Evolutionary conservation across 83 land plant species (phyloP).

Genomic region (Isoetes engelmannii): DNA sequence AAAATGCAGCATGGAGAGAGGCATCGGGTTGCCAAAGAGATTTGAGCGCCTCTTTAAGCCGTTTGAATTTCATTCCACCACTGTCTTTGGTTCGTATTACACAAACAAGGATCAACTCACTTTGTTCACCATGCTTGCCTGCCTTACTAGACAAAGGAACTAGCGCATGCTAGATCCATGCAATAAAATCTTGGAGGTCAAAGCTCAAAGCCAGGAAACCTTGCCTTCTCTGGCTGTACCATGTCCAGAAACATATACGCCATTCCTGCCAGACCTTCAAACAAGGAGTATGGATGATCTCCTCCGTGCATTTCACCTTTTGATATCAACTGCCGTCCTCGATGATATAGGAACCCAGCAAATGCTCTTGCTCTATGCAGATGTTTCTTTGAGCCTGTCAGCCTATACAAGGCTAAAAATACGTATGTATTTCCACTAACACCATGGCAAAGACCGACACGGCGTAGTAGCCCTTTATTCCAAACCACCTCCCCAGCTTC

Average conservation of each 20-base stretch:
- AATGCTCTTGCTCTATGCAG: conserved; percentile 69
- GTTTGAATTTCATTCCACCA: no score
- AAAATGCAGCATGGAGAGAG: no score
- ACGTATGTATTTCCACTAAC: conserved; percentile 85
- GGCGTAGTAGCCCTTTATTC: conserved; percentile 72
- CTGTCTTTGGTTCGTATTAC: no score
- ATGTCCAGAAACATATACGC: conserved; percentile 70
- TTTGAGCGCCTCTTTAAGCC: no score
- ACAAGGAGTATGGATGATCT: conserved; percentile 68
- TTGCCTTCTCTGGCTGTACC: conserved; percentile 44
- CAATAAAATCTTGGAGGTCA: no score
- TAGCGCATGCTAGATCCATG: no score
- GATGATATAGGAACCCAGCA: conserved; percentile 53
- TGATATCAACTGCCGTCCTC: conserved; percentile 44
- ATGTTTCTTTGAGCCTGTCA: conserved; percentile 41
- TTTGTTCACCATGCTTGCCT: no score
- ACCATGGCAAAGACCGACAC: conserved; percentile 88
- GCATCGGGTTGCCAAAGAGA: no score
- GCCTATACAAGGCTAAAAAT: conserved; percentile 58
- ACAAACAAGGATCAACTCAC: no score
- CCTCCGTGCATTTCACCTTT: conserved; percentile 79
- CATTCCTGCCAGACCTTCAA: conserved; percentile 83
- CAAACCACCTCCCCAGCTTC: conserved; percentile 84
- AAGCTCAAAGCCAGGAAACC: conserved; percentile 80
- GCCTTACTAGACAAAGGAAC: no score